Evolutionary conservation across 805 yeast species (phyloP).

Genomic region (Ogataea methylovora): DNA sequence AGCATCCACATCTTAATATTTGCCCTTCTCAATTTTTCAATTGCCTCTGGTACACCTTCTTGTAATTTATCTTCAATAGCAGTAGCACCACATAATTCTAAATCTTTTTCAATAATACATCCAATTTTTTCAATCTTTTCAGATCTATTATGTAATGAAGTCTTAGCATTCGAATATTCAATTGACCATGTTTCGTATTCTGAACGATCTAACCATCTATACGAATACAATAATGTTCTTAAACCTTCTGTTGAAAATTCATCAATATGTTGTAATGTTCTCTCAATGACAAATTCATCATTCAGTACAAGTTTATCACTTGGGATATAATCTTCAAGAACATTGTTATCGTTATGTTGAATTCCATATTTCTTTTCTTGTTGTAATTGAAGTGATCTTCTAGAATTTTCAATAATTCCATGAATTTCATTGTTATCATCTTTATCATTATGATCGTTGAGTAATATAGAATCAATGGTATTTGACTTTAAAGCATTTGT

Average conservation of each 20-base stretch:
- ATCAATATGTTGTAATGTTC: slow-evolving; percentile 84
- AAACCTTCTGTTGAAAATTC: slow-evolving; percentile 93
- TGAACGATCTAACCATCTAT: slow-evolving; percentile 53
- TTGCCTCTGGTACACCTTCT: slow-evolving; percentile 93
- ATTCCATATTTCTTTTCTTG: slow-evolving; percentile 49
- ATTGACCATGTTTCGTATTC: slow-evolving; percentile 63
- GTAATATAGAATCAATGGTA: too few relatives aligned
- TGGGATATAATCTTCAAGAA: slow-evolving; percentile 27
- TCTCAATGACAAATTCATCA: slow-evolving; percentile 73
- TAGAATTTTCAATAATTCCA: slow-evolving; percentile 43
- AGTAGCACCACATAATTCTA: slow-evolving; percentile 80
- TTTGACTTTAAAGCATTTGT: too few relatives aligned
- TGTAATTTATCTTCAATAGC: slow-evolving; percentile 97
- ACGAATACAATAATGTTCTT: slow-evolving; percentile 81
- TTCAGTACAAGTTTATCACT: slow-evolving; percentile 55
- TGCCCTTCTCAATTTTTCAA: slow-evolving; percentile 85
- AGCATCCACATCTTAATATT: slow-evolving; percentile 97
- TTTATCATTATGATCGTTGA: slow-evolving; percentile 23
- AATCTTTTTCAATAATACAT: slow-evolving; percentile 56
- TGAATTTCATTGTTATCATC: slow-evolving; percentile 45
- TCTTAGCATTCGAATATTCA: slow-evolving; percentile 67
- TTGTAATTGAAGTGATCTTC: slow-evolving; percentile 51
- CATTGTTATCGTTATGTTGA: background rate
- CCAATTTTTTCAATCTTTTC: slow-evolving; percentile 66
- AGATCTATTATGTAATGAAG: slow-evolving; percentile 63